Evolutionary conservation across 768 basidiomycete species (phyloP), one percentile per base, ranked within the genome.

Genomic region (Trametes villosa): DNA sequence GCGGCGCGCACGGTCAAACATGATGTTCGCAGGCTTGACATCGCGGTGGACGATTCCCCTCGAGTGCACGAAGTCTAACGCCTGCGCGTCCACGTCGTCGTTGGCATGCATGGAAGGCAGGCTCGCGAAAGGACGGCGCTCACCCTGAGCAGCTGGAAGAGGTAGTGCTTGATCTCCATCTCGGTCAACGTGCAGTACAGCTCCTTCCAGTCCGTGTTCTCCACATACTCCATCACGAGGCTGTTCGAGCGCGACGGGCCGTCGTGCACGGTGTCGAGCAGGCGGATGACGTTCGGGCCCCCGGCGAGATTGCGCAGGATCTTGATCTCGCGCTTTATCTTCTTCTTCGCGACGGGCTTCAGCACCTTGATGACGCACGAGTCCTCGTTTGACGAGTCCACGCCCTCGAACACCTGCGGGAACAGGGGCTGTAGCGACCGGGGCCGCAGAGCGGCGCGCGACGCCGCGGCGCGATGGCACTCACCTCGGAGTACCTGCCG

Each of bases 311-410:
- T 97, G 76, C 94, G 94, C 30, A 98, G 78, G 69, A 98, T 96
- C 82, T 98, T 98, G 74, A 98, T 96, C 79, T 98, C 96, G 61
- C 96, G 85, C 79, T 97, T 97, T 78, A 98, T 98, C 80, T 98
- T 98, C 86, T 97, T 97, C 86, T 97, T 96, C 81, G 97, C 96
- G 52, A 98, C 94, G 0, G 96, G 96, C 75, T 98, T 98, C 67
- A 98, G 83, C 29, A 98, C 96, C 75, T 98, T 98, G 81, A 98
- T 95, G 74, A 96, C 94, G 74, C 93, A 94, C 75, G 94, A 92
- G 73, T 92, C 91, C 71, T 94, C 91, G 60, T 90, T 91, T 47
- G 91, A 86, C 62, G 93, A 86, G 72, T 96, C 92, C 67, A 95
- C 85, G 13, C 94, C 95, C 76, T 96, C 93, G 68, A 96, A 96